Base-by-base conservation (phyloP, 2,329 filamentous ascomycete species). In the Phymatotrichopsis omnivora region DNA sequence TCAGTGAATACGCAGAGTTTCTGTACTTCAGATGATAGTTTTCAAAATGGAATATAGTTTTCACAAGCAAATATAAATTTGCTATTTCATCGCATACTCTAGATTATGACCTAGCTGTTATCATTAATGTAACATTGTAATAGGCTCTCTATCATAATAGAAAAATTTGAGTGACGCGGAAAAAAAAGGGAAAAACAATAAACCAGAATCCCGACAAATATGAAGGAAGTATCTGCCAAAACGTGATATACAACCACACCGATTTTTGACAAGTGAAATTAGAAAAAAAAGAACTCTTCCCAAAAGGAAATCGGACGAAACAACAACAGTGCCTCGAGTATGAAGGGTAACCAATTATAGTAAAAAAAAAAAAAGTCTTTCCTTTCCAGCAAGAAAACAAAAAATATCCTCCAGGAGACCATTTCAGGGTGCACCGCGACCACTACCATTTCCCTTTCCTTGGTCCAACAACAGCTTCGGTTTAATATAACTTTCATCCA, bases 401-500 rank as follows among this genome's bases (percentile, higher is more conserved):
- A 35, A 12, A 22, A 35, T 19, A 19, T 5, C 8, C 1, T 19
- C 20, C 32, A 25, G 30, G 29, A 17, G 16, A 19, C 24, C 20
- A 20, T 33, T n/a, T 42, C 19, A 44, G 30, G 27, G 35, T 10
- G 45, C 42, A 28, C 35, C 42, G 12, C 45, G 32, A 23, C 44
- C 37, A 25, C 42, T 35, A 10, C 55, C 55, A 16, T 54, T 57
- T 14, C 59, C 56, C 30, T 57, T 58, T 20, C 51, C 70, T 34
- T 80, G 82, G 65, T 95, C 87, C 16, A 96, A 72, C 54, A 96
- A 65, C 44, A 96, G 66, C 61, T 80, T 84, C 14, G 89, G 89
- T 69, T 96, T 96, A 64, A 96, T 87, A 63, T 86, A 95, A 50
- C 87, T 85, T 64, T 98, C 91, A 62, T 98, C 91, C 49, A 98